A percentile compares a stretch with the other conserved stretches of the same genome.
These are phyloP conservation scores for Candida lessepsii DNA, from an alignment of 805 yeast species.

Conservation along the genomic window DNA sequence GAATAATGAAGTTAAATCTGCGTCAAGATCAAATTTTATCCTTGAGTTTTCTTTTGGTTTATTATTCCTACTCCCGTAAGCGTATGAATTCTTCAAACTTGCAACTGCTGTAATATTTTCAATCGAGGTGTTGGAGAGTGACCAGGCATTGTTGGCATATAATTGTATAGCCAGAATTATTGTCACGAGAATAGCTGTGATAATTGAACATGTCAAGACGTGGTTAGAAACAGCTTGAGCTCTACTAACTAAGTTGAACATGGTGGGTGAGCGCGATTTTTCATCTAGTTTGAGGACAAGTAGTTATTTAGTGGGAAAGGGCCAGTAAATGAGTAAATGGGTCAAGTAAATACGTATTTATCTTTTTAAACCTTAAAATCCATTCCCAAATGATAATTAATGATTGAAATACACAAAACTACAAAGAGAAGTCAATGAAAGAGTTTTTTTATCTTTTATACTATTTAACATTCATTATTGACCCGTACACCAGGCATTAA, in stretches of 20 bases:
- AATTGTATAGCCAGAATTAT: constrained; percentile 51
- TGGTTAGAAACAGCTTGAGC: constrained; percentile 53
- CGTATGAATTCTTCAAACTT: constrained; percentile 52
- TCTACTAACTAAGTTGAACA: constrained; percentile 36
- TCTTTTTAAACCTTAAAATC: too few relatives aligned
- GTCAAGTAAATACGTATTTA: too few relatives aligned
- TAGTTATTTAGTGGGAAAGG: too few relatives aligned
- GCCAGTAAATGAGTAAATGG: too few relatives aligned
- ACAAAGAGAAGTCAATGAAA: too few relatives aligned
- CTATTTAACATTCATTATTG: too few relatives aligned
- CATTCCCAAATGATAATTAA: too few relatives aligned
- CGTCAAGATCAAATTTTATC: constrained; percentile 67
- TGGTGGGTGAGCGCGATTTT: constrained; percentile 11
- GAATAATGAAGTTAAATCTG: constrained; percentile 76
- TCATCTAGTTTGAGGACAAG: too few relatives aligned
- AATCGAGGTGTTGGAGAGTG: constrained; percentile 35
- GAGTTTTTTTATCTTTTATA: too few relatives aligned
- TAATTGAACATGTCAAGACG: constrained; percentile 47
- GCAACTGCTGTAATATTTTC: constrained; percentile 38
- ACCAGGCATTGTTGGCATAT: constrained; percentile 43
- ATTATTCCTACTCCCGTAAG: constrained; percentile 65
- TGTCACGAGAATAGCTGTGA: constrained; percentile 48
- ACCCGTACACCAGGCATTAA: too few relatives aligned
- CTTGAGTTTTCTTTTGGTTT: constrained; percentile 74
- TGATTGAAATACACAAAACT: too few relatives aligned